A percentile compares a stretch with the other conserved stretches of the same genome.
These are phyloP conservation scores for Talaromyces ruber DNA, from an alignment of 495 filamentous ascomycete genomes.

Conservation along the genomic window DNA sequence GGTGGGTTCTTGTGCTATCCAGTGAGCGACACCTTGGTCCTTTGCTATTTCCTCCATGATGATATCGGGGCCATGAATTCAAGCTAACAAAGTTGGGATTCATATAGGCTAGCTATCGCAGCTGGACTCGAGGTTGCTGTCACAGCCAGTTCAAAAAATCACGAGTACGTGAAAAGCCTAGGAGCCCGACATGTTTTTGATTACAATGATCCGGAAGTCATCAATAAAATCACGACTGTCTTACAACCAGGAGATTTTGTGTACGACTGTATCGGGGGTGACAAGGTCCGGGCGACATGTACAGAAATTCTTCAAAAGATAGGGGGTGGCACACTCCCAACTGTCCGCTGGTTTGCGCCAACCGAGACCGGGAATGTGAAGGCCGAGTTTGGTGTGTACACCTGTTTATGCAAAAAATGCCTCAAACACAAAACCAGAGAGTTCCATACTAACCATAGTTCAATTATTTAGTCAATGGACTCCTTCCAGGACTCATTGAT, in stretches of 20 bases:
- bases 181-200: conserved; percentile 30
- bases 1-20: conserved; percentile 24
- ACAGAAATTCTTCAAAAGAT: conserved; percentile 20
- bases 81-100: not conserved
- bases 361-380: not conserved
- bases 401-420: not conserved
- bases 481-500: not conserved
- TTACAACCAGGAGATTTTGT: conserved; percentile 12
- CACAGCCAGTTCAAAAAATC: conserved; percentile 24
- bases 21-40: conserved; percentile 4
- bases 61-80: no score
- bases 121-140: conserved; percentile 26
- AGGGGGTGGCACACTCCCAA: conserved; percentile 24
- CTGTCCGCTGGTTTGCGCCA: conserved; percentile 4
- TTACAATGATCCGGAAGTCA: conserved; percentile 19
- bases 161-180: conserved; percentile 22
- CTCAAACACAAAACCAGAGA: not conserved
- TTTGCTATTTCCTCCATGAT: not conserved
- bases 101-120: conserved; percentile 14
- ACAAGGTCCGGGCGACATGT: conserved; percentile 9
- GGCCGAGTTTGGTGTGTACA: not conserved
- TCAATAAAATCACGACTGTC: conserved; percentile 9
- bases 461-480: not conserved
- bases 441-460: not conserved
- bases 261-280: conserved; percentile 14